Percentiles rank a stretch among this genome's conserved stretches.
Evolutionary conservation across 345 rosid species (phyloP).

Genomic region (Syzygium aqueum): DNA sequence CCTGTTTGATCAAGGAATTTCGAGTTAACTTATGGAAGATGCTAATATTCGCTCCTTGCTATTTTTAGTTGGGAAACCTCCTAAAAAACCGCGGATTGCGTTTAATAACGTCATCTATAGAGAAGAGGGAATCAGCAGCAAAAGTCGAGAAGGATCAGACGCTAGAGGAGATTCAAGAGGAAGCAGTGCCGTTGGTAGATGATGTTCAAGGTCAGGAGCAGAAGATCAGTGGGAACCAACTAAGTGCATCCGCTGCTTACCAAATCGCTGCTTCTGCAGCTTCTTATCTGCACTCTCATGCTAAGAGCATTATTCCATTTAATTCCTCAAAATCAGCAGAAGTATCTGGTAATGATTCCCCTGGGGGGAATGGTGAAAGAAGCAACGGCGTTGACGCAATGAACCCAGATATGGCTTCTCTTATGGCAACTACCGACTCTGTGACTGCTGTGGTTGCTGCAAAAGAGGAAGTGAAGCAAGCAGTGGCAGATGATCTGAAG

Average conservation of each 20-base stretch:
- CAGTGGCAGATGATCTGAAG: slow-evolving; percentile 84
- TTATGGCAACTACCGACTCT: slow-evolving; percentile 88
- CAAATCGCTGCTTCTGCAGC: slow-evolving; percentile 82
- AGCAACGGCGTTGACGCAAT: slow-evolving; percentile 16
- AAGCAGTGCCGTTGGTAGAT: slow-evolving; percentile 12
- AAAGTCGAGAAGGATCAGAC: slow-evolving; percentile 27
- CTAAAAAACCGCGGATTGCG: slow-evolving; percentile 47
- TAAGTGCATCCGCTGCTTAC: slow-evolving; percentile 65
- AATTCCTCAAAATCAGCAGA: slow-evolving; percentile 20
- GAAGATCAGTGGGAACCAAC: slow-evolving; percentile 20
- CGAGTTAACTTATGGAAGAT: not conserved
- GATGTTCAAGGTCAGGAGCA: slow-evolving; percentile 18
- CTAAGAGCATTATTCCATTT: slow-evolving; percentile 56
- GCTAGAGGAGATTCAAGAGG: slow-evolving; percentile 31
- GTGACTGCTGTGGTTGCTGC: slow-evolving; percentile 97
- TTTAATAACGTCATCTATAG: slow-evolving; percentile 69
- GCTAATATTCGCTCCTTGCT: not conserved
- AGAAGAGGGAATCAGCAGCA: slow-evolving; percentile 41
- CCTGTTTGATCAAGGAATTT: not conserved
- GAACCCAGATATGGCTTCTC: slow-evolving; percentile 45
- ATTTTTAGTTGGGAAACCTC: slow-evolving; percentile 53
- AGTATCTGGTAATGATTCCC: slow-evolving; percentile 6
- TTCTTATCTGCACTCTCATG: slow-evolving; percentile 69
- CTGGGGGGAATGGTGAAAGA: slow-evolving; percentile 5
- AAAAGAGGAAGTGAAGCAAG: slow-evolving; percentile 91